phyloP scores from a whole-genome alignment of 805 yeast genomes.

The Hanseniaspora lindneri region DNA sequence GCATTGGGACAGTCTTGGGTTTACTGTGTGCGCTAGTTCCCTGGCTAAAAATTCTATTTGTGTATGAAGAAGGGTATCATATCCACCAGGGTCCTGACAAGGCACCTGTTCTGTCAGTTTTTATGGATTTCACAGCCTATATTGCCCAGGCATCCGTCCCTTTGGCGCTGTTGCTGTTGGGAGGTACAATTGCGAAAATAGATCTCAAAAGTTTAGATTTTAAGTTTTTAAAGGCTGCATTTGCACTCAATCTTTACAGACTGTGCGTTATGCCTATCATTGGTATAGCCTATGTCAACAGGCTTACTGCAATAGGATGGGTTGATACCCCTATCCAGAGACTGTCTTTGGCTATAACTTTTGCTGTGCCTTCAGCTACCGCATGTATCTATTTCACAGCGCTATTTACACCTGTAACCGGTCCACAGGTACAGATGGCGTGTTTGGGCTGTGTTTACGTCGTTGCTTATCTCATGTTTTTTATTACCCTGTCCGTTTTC shows the following conservation, averaged over 20 bases:
- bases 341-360: slow-evolving; percentile 61
- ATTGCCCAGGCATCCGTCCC: slow-evolving; percentile 85
- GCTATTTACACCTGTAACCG: slow-evolving; percentile 60
- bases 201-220: slow-evolving; percentile 45
- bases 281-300: slow-evolving; percentile 59
- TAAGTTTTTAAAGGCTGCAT: slow-evolving; percentile 51
- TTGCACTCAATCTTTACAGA: slow-evolving; percentile 44
- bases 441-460: slow-evolving; percentile 62
- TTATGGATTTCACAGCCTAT: slow-evolving; percentile 71
- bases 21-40: slow-evolving; percentile 72
- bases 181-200: slow-evolving; percentile 78
- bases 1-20: slow-evolving; percentile 55
- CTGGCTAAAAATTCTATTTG: slow-evolving; percentile 65
- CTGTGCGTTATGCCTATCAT: slow-evolving; percentile 66
- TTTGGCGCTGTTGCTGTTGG: slow-evolving; percentile 65
- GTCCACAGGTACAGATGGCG: slow-evolving; percentile 52
- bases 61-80: slow-evolving; percentile 33
- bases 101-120: slow-evolving; percentile 68
- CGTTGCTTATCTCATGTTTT: slow-evolving; percentile 51
- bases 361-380: slow-evolving; percentile 80
- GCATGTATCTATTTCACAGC: slow-evolving; percentile 81
- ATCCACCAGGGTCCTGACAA: slow-evolving; percentile 74
- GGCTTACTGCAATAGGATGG: slow-evolving; percentile 51
- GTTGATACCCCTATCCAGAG: slow-evolving; percentile 46
- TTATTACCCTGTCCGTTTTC: slow-evolving; percentile 57